Percentiles rank a stretch among this genome's conserved stretches.
Evolutionary conservation across 129 eudicot genomes (phyloP).

Genomic region (Chrysanthemum seticuspe): DNA sequence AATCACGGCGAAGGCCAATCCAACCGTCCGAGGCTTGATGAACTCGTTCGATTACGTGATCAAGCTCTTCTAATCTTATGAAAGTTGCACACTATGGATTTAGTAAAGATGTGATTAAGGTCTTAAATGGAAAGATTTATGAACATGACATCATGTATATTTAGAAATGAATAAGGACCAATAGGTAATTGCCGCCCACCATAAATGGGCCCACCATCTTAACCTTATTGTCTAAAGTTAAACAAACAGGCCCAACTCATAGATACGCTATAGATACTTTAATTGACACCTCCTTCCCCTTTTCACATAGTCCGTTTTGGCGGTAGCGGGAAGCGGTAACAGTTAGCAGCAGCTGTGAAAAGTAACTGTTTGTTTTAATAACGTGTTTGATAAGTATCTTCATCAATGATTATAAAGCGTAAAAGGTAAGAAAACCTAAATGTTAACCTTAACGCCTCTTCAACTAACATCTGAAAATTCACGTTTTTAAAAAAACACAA

Average conservation of each 20-base stretch:
- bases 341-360: no score
- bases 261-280: conserved; percentile 23
- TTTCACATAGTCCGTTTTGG: background rate
- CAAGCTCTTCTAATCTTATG: background rate
- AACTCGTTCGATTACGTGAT: background rate
- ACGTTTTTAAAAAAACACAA: no score
- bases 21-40: no score
- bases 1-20: background rate
- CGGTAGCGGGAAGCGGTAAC: no score
- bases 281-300: conserved; percentile 8
- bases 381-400: no score
- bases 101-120: background rate
- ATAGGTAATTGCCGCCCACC: conserved; percentile 9
- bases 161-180: background rate
- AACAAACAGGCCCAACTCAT: conserved; percentile 12
- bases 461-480: no score
- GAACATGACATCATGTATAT: background rate
- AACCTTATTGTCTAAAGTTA: conserved; percentile 17
- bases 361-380: no score
- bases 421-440: no score
- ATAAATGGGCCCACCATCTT: conserved; percentile 18
- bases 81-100: background rate
- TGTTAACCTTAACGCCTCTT: no score
- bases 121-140: background rate
- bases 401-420: no score